Evolutionary conservation across 2,329 filamentous ascomycete genomes (phyloP).

Genomic region (Kalaharituber pfeilii): DNA sequence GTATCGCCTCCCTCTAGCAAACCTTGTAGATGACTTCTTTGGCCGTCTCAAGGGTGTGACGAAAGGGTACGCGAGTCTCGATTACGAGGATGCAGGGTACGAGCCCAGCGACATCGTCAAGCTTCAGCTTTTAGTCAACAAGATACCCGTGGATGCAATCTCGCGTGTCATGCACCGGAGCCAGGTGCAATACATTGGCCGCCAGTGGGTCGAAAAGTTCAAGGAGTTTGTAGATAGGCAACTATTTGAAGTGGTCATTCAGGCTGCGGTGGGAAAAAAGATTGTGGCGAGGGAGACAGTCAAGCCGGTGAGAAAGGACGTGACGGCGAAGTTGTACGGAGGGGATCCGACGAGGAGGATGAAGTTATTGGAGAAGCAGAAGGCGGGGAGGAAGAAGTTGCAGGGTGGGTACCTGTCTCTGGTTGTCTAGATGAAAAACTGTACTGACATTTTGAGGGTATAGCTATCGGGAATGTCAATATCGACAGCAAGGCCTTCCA

Average conservation of each 20-base stretch:
- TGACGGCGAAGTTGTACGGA: conserved; percentile 58
- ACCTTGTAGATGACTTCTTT: conserved; percentile 92
- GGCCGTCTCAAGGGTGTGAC: conserved; percentile 86
- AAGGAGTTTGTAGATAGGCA: conserved; percentile 92
- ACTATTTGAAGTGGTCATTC: conserved; percentile 94
- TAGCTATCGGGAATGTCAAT: conserved; percentile 60
- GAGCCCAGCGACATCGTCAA: conserved; percentile 64
- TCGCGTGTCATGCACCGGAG: conserved; percentile 72
- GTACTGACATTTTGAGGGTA: not conserved
- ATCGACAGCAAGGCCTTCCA: conserved; percentile 95
- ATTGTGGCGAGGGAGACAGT: conserved; percentile 86
- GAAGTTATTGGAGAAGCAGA: conserved; percentile 91
- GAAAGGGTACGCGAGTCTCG: conserved; percentile 87
- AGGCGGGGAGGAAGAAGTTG: conserved; percentile 79
- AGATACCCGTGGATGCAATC: conserved; percentile 80
- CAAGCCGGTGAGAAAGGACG: conserved; percentile 91
- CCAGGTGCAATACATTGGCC: conserved; percentile 63
- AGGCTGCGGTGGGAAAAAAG: conserved; percentile 65
- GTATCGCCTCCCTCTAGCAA: conserved; percentile 72
- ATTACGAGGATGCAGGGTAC: conserved; percentile 93
- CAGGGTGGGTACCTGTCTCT: conserved; percentile 27
- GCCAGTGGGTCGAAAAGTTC: conserved; percentile 85
- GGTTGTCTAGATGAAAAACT: conserved; percentile 12
- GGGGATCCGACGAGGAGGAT: conserved; percentile 64
- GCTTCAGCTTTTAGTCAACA: conserved; percentile 85